Base-by-base conservation (phyloP, 2,329 filamentous ascomycete species). In the Torrubiella hemipterigena region DNA sequence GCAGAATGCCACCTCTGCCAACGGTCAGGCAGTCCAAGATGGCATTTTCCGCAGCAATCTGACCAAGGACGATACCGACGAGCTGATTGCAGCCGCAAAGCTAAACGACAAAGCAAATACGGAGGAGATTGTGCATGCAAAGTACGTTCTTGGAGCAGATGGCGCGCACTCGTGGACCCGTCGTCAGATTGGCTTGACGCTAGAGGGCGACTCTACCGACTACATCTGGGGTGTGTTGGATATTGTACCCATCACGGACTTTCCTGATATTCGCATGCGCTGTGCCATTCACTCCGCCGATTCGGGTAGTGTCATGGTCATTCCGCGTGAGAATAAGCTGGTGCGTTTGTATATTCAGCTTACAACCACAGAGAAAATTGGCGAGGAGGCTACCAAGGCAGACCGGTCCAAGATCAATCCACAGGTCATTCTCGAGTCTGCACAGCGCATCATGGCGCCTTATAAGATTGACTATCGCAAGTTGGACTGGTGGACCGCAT, bases 401-500 rank as follows among this genome's bases (percentile, higher is more conserved):
- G 71, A 79, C 41, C 59, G 73, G 11, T 70, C 67, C 13, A 67
- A 71, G 40, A 76, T 83, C 43, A 81, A 65, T 0, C 72, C 74
- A 0, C 66, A 78, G 1, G 52, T 66, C 2, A 77, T 86, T 33
- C 61, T 83, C 28, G 56, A 65, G 27, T 63, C 69, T 1, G 80
- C 78, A 0, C 69, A 75, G 45, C 67, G 60, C 34, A 84, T 80
- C 29, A 56, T 86, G 16, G 54, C 58, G 0, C 81, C 81, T 0
- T 86, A 83, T 47, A 76, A 62, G 19, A 52, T 86, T 3, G 63
- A 65, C 0, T 81, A 80, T 41, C 54, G 67, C 21, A 67, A 79
- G 37, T 73, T 73, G 34, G 69, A 77, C 41, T 81, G 75, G 73
- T 70, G 36, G 69, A 77, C 43, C 78, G 77, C 73, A 79, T 81